Percentiles rank a stretch among this genome's conserved stretches.
These are phyloP conservation scores for Multifurca ochricompacta DNA, from an alignment of 768 basidiomycete genomes.

Conservation along the genomic window DNA sequence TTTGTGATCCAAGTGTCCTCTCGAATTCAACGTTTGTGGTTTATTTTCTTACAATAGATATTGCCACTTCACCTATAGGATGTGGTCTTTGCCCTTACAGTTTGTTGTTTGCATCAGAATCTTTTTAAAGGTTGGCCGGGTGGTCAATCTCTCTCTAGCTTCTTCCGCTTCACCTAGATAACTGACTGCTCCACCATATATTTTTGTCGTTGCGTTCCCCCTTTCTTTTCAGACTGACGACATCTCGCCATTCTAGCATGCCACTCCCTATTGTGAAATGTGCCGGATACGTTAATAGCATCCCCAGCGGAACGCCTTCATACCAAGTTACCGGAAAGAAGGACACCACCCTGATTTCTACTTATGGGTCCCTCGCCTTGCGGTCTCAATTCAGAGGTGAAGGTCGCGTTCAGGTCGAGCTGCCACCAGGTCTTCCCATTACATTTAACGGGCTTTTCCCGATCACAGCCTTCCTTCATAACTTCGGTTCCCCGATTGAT, in stretches of 20 bases:
- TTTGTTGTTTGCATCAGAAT: neutral
- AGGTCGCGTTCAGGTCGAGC: neutral
- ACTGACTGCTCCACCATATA: neutral
- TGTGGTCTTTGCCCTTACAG: neutral
- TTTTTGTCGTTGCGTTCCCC: neutral
- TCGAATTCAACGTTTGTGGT: neutral
- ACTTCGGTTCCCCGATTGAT: neutral
- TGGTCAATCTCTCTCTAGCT: neutral
- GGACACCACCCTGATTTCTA: neutral
- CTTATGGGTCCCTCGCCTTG: neutral
- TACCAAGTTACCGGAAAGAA: neutral
- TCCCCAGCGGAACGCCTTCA: neutral
- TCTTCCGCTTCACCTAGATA: neutral
- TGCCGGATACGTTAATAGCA: neutral
- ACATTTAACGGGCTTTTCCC: slow-evolving; percentile 1
- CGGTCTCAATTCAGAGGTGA: neutral
- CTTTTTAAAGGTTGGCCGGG: neutral
- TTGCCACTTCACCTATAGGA: neutral
- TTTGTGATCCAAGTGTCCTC: neutral
- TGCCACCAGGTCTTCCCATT: neutral
- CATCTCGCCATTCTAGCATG: neutral
- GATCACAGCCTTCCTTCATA: neutral
- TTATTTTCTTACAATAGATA: neutral
- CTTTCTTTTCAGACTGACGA: neutral
- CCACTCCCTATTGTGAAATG: neutral